Evolutionary conservation across 1,139 yeast genomes (phyloP).

Genomic region (Ogataea hybrid): DNA sequence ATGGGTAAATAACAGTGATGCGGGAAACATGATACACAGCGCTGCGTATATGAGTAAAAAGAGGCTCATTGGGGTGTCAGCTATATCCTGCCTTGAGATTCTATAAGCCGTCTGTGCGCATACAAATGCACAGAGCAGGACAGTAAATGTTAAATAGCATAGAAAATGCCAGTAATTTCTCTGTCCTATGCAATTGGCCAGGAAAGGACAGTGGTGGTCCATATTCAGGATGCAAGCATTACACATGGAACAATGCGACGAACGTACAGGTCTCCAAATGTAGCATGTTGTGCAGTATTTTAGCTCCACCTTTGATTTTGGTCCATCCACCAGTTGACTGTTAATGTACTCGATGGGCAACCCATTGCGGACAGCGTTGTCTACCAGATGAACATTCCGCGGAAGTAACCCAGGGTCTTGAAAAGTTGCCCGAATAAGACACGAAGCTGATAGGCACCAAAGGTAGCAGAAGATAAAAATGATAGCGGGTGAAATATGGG

Average conservation of each 20-base stretch:
- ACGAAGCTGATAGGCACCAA: slow-evolving; percentile 47
- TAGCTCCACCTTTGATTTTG: slow-evolving; percentile 12
- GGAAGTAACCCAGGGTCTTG: slow-evolving; percentile 78
- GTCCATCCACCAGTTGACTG: slow-evolving; percentile 53
- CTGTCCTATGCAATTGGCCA: slow-evolving; percentile 75
- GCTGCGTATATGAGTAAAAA: slow-evolving; percentile 47
- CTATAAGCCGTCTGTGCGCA: slow-evolving; percentile 25
- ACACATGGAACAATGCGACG: slow-evolving; percentile 70
- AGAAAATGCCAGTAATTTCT: slow-evolving; percentile 62
- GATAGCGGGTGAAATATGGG: slow-evolving; percentile 52
- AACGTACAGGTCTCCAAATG: slow-evolving; percentile 67
- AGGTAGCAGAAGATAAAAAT: slow-evolving; percentile 58
- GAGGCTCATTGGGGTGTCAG: slow-evolving; percentile 44
- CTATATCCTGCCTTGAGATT: slow-evolving; percentile 29
- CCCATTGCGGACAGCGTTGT: slow-evolving; percentile 30
- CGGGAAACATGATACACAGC: slow-evolving; percentile 51
- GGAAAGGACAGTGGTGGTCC: slow-evolving; percentile 84
- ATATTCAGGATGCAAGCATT: slow-evolving; percentile 55
- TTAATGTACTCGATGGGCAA: slow-evolving; percentile 67
- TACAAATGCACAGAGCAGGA: slow-evolving; percentile 26
- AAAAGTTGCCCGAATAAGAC: slow-evolving; percentile 54
- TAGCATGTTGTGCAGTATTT: slow-evolving; percentile 62
- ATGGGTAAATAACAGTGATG: slow-evolving; percentile 52
- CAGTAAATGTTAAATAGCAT: slow-evolving; percentile 40
- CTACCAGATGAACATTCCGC: slow-evolving; percentile 59